phyloP scores from a whole-genome alignment of 1,284 basidiomycete genomes.

The Heliocybe sulcata region DNA sequence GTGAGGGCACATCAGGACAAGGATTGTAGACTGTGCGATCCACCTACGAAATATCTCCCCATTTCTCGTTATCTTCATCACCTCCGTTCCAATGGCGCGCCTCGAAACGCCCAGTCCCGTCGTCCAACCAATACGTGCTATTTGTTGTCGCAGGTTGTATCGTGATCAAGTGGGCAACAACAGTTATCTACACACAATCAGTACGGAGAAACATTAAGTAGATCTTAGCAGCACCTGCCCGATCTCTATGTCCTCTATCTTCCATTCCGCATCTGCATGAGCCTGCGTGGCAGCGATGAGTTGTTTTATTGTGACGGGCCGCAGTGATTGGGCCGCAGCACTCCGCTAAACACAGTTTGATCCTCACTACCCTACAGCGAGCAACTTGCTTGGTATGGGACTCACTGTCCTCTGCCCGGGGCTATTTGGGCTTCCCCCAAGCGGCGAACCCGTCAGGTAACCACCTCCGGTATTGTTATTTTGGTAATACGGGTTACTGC shows the following conservation, averaged over 20 bases:
- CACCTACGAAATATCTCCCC: slow-evolving; percentile 40
- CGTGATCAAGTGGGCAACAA: slow-evolving; percentile 80
- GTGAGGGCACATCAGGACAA: slow-evolving; percentile 2
- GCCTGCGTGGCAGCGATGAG: slow-evolving; percentile 72
- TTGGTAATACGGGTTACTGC: slow-evolving; percentile 1
- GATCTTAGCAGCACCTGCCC: slow-evolving; percentile 50
- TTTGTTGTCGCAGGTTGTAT: slow-evolving; percentile 77
- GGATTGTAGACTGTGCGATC: not conserved
- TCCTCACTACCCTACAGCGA: not conserved
- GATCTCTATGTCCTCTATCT: slow-evolving; percentile 75
- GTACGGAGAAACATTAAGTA: not conserved
- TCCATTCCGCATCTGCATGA: slow-evolving; percentile 86
- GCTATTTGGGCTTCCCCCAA: not conserved
- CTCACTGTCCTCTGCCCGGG: not conserved
- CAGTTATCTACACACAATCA: slow-evolving; percentile 38
- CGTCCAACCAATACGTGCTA: slow-evolving; percentile 76
- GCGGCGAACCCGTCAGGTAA: not conserved
- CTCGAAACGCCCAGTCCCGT: slow-evolving; percentile 87
- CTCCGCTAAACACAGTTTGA: slow-evolving; percentile 9
- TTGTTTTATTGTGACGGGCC: slow-evolving; percentile 85
- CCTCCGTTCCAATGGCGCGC: slow-evolving; percentile 79
- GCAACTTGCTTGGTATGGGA: not conserved
- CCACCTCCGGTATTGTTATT: not conserved
- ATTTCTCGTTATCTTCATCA: slow-evolving; percentile 41
- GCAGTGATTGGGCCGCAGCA: slow-evolving; percentile 54